Conservation (phyloP, 805 yeast species). For the Barnettozyma populi region DNA sequence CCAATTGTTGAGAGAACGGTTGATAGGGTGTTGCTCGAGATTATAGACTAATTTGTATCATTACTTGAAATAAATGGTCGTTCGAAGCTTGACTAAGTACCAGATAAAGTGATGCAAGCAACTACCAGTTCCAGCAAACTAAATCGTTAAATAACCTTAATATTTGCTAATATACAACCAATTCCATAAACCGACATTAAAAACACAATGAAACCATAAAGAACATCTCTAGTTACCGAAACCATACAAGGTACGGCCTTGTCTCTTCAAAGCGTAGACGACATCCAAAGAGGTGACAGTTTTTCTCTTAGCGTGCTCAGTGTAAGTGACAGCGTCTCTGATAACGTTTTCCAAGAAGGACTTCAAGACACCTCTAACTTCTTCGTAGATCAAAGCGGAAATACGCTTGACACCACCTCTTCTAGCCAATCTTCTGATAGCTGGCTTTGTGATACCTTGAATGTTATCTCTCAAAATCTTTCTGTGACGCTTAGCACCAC, state of each 20-base stretch:
- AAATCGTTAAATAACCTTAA: constrained; percentile 2
- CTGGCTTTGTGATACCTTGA: constrained; percentile 99
- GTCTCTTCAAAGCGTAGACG: constrained; percentile 99
- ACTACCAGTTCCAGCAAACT: too few relatives aligned
- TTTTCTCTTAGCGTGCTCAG: constrained; percentile 99
- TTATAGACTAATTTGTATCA: neutral
- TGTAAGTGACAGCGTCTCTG: constrained; percentile 98
- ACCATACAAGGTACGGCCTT: constrained; percentile 99
- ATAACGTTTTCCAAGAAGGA: constrained; percentile 94
- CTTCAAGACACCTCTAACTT: constrained; percentile 95
- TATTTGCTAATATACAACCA: constrained; percentile 14
- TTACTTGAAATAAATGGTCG: too few relatives aligned
- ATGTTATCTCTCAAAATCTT: constrained; percentile 99
- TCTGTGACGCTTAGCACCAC: constrained; percentile 99
- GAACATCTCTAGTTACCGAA: constrained; percentile 82
- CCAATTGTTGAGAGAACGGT: constrained; percentile 2
- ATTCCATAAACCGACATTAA: constrained; percentile 15
- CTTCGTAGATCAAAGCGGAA: constrained; percentile 97
- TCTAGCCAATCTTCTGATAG: constrained; percentile 99
- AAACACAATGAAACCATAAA: constrained; percentile 13
- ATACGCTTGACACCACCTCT: constrained; percentile 99
- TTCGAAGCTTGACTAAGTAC: too few relatives aligned
- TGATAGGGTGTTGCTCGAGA: neutral
- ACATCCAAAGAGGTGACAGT: constrained; percentile 98
- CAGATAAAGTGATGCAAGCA: too few relatives aligned